Evolutionary conservation across 2,329 filamentous ascomycete genomes (phyloP), one percentile per base, ranked within the genome.

Genomic region (Apiospora sp.): DNA sequence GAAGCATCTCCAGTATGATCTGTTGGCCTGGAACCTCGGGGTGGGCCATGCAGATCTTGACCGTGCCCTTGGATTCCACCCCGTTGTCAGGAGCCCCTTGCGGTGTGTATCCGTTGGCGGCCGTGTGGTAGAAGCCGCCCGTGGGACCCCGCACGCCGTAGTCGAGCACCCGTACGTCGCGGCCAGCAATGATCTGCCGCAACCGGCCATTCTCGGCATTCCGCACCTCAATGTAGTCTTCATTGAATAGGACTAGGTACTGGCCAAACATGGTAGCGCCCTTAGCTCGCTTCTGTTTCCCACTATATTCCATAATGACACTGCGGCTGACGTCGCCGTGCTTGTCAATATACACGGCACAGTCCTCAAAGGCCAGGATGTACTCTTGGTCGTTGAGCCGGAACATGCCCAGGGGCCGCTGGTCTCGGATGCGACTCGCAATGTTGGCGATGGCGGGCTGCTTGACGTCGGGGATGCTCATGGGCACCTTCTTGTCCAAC

Each of bases 301-400:
- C 96, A n/a, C 97, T 96, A 82, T 98, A 99, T 81, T 98, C 95
- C 95, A 99, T 98, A 79, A 98, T 95, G 73, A 98, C 94, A 41
- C 93, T 94, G 67, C 97, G 93, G 51, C 92, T 96, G 41, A 99
- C 94, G 74, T 99, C 96, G 76, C 96, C 96, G 82, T 98, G 95
- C 84, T 98, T 98, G 86, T 99, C 97, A 80, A 98, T 93, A 79
- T 98, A 99, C 12, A 99, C 95, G 24, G 95, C 96, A 78, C 96
- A 98, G 82, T 98, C 95, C 82, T 97, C 94, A 82, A 98, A 99
- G 49, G 93, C 94, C 68, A 98, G 91, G 37, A 99, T 86, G 83
- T 98, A 99, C 81, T 98, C 96, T 72, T 93, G 93, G 73, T 97
- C 94, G 76, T 93, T 95, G 71, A 99, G 90, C 54, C 95, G 92